Base-by-base conservation (phyloP, 768 basidiomycete species). In the Podaxis pistillaris region DNA sequence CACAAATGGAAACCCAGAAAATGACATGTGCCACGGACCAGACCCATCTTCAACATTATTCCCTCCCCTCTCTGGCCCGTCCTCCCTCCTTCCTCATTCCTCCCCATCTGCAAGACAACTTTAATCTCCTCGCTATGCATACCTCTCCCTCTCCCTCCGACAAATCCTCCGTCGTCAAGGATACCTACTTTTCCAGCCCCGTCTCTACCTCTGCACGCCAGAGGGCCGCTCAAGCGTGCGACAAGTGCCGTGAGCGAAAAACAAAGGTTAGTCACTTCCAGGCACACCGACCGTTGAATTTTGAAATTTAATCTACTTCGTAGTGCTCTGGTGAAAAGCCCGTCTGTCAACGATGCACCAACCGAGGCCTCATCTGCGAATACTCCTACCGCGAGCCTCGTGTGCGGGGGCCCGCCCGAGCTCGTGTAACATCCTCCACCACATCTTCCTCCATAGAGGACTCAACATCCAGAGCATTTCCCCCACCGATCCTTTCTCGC, bases 311-410 rank as follows among this genome's bases (percentile, higher is more conserved):
- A 15, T 26, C 36, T 19, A 15, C 54, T 44, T 41, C 13, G 19
- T 65, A 86, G 85, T 86, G 85, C 67, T 84, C 83, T 13, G 85
- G 85, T n/a, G 79, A 81, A 41, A 78, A 76, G 52, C 85, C 85
- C 7, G 75, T 79, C 3, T 86, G 85, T 68, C 69, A 73, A 30
- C 80, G 85, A 28, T 86, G 85, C 66, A 69, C 74, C 1, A 72
- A 74, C 28, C 76, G 84, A 19, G 84, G 82, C 13, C 76, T 85
- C 24, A 69, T 78, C 30, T 86, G 85, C 68, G 75, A 78, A 50
- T 86, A 85, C 68, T 76, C 81, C 36, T 67, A 68, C 51, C 73
- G 79, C 36, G 77, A 76, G 58, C 69, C 74, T 13, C 75, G 78
- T 22, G 65, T 72, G 9, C 75, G 78, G 2, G 71, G 74, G 3